These are phyloP conservation scores for Yamadazyma triangularis DNA, from an alignment of 1,139 yeast genomes.

Conservation along the genomic window DNA sequence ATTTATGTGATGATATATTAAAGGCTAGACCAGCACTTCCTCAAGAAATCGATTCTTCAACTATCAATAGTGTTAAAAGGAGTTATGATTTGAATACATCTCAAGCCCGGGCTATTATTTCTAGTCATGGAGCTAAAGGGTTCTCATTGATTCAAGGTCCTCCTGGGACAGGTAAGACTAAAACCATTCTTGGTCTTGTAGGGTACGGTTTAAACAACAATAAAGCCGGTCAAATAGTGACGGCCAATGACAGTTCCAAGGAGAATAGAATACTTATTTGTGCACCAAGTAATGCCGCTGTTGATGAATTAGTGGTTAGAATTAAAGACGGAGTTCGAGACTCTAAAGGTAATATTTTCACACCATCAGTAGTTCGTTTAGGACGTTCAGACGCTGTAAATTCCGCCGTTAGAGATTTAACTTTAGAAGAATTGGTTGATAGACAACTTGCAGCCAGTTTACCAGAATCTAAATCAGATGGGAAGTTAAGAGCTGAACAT, in stretches of 20 bases:
- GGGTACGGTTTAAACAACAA: slow-evolving; percentile 46
- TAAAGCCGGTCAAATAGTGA: slow-evolving; percentile 3
- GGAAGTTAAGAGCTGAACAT: slow-evolving; percentile 48
- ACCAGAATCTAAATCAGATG: slow-evolving; percentile 37
- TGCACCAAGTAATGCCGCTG: slow-evolving; percentile 99
- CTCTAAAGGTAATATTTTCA: slow-evolving; percentile 50
- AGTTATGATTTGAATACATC: slow-evolving; percentile 71
- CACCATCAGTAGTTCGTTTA: slow-evolving; percentile 77
- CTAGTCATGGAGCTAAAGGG: slow-evolving; percentile 64
- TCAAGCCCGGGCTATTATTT: slow-evolving; percentile 84
- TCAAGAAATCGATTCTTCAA: slow-evolving; percentile 21
- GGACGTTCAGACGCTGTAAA: slow-evolving; percentile 91
- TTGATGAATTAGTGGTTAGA: slow-evolving; percentile 91
- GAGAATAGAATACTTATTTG: slow-evolving; percentile 62
- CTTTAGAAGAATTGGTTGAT: slow-evolving; percentile 86
- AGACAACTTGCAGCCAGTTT: slow-evolving; percentile 44
- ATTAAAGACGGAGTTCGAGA: slow-evolving; percentile 67
- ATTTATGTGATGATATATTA: slow-evolving; percentile 60
- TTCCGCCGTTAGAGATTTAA: slow-evolving; percentile 73
- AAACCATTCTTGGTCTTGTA: slow-evolving; percentile 87
- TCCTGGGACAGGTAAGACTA: slow-evolving; percentile 98
- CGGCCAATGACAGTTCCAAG: slow-evolving; percentile 1
- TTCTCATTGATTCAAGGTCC: slow-evolving; percentile 96
- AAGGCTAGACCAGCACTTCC: slow-evolving; percentile 57
- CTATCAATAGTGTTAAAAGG: slow-evolving; percentile 35